Conservation (phyloP, 257 asterid species). For the Solanum commersonii region DNA sequence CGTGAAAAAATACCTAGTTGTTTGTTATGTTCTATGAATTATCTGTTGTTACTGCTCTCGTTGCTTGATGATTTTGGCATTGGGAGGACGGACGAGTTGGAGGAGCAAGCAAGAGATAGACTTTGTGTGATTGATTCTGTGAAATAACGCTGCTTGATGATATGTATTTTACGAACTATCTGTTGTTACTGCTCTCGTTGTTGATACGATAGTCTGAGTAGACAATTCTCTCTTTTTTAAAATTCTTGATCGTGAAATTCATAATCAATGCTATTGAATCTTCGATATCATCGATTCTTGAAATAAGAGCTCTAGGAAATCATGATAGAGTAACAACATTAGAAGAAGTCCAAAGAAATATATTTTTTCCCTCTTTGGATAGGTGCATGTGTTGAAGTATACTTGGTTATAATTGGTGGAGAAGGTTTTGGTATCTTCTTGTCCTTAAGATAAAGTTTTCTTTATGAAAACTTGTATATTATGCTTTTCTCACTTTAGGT, state of each 20-base stretch:
- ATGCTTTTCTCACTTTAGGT: neutral
- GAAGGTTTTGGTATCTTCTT: conserved; percentile 84
- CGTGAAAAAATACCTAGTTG: neutral
- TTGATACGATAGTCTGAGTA: neutral
- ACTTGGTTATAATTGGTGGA: conserved; percentile 35
- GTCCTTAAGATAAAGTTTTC: conserved; percentile 55
- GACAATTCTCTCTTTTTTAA: neutral
- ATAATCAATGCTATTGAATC: neutral
- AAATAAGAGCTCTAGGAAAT: neutral
- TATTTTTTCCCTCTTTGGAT: neutral
- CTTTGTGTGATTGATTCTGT: neutral
- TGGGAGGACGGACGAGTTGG: neutral
- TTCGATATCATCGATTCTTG: neutral
- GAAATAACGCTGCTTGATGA: neutral
- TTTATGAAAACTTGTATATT: neutral
- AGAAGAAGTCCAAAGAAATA: neutral
- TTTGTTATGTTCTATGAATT: neutral
- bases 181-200: neutral
- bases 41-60: neutral
- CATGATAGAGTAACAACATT: neutral
- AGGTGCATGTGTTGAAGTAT: conserved; percentile 8
- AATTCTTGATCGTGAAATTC: neutral
- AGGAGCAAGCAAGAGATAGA: neutral
- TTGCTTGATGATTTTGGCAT: neutral
- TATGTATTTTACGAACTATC: neutral